Conservation (phyloP, 345 rosid species). For the Excoecaria cochinchinensis region DNA sequence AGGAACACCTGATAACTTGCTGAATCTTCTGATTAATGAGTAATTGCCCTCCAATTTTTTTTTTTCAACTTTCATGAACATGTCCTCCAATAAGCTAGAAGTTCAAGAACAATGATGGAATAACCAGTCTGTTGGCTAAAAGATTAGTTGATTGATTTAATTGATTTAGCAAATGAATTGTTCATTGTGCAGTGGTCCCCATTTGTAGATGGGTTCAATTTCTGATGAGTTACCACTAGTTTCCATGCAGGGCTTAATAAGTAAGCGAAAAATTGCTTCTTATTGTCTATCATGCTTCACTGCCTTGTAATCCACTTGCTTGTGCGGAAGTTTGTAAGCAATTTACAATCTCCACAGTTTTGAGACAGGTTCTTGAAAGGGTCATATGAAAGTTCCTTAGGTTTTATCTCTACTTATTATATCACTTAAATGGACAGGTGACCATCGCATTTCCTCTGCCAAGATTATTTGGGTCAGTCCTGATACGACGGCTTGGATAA, state of each 20-base stretch:
- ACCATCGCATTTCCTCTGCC: constrained; percentile 68
- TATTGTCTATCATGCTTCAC: neutral
- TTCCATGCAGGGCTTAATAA: neutral
- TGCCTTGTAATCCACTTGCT: neutral
- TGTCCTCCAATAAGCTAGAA: too few relatives aligned
- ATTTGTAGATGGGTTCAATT: too few relatives aligned
- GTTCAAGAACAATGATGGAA: too few relatives aligned
- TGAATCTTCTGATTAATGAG: too few relatives aligned
- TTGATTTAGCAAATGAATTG: too few relatives aligned
- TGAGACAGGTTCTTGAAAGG: neutral
- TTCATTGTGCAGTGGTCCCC: too few relatives aligned
- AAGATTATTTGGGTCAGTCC: constrained; percentile 76
- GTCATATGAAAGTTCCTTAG: neutral
- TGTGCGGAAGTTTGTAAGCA: neutral
- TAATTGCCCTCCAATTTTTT: too few relatives aligned
- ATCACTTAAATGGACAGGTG: constrained; percentile 50
- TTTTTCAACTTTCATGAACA: too few relatives aligned
- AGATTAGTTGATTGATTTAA: too few relatives aligned
- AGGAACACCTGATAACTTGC: too few relatives aligned
- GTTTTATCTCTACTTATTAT: constrained; percentile 17
- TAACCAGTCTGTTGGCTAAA: too few relatives aligned
- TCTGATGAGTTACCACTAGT: neutral
- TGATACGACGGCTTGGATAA: constrained; percentile 66
- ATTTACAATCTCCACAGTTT: neutral
- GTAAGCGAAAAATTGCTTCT: neutral